Percentiles rank a stretch among this genome's conserved stretches.
Evolutionary conservation across 2,329 filamentous ascomycete genomes (phyloP).

Genomic region (Ascochyta fabae): DNA sequence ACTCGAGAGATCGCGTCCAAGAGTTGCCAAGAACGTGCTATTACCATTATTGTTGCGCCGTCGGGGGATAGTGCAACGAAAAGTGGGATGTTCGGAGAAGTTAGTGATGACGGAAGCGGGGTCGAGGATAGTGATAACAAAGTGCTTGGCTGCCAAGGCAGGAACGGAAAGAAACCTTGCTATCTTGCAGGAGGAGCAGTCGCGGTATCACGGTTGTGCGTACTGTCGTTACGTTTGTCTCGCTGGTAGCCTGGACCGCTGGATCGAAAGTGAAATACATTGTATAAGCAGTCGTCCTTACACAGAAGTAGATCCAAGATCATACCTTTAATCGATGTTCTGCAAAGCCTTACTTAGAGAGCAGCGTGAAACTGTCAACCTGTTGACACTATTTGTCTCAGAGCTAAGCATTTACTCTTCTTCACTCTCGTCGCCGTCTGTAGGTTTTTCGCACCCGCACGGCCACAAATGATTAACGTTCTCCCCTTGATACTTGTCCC

Average conservation of each 20-base stretch:
- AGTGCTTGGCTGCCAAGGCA: neutral
- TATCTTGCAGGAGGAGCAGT: too few relatives aligned
- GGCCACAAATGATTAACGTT: conserved; percentile 25
- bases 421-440: conserved; percentile 21
- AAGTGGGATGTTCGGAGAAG: conserved; percentile 9
- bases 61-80: conserved; percentile 1
- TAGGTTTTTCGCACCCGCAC: conserved; percentile 32
- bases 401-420: conserved; percentile 14
- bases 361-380: too few relatives aligned
- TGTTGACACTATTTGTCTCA: too few relatives aligned
- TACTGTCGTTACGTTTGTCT: too few relatives aligned
- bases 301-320: too few relatives aligned
- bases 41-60: neutral
- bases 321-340: too few relatives aligned
- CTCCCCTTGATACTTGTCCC: conserved; percentile 28
- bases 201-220: too few relatives aligned
- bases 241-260: too few relatives aligned
- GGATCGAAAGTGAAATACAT: too few relatives aligned
- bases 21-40: conserved; percentile 6
- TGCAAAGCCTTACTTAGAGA: too few relatives aligned
- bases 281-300: too few relatives aligned
- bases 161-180: neutral
- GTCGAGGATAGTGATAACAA: conserved; percentile 1
- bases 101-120: conserved; percentile 9
- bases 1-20: neutral